Conservation (phyloP, 768 basidiomycete genomes). For the Coprinellus micaceus region DNA sequence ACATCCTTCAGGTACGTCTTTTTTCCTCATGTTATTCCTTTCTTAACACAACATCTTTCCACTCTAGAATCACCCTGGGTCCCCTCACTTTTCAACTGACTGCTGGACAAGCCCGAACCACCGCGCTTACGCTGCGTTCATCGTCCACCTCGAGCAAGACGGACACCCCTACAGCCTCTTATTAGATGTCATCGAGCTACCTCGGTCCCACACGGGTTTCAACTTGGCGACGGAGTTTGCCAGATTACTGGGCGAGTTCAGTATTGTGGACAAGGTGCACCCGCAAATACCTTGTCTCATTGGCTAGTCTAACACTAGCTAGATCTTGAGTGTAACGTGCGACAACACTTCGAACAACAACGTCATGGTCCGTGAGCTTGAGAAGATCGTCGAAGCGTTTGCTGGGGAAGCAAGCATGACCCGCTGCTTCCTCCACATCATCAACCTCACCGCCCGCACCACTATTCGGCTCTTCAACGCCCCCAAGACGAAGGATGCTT, state of each 20-base stretch:
- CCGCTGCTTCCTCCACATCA: no score
- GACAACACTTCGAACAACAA: conserved; percentile 33
- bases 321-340: no score
- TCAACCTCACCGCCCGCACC: no score
- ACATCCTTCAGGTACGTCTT: neutral
- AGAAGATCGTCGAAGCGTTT: conserved; percentile 15
- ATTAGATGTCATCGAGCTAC: conserved; percentile 37
- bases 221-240: conserved; percentile 32
- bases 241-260: conserved; percentile 20
- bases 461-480: conserved; percentile 32
- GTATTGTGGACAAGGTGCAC: neutral
- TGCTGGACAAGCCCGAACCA: conserved; percentile 38
- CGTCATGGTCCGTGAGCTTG: conserved; percentile 27
- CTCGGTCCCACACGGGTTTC: conserved; percentile 27
- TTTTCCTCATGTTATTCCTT: neutral
- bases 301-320: conserved; percentile 25
- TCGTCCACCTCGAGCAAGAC: conserved; percentile 29
- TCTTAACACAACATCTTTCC: neutral
- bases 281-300: neutral
- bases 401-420: conserved; percentile 21
- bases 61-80: neutral
- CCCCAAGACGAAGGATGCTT: conserved; percentile 8
- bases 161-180: conserved; percentile 24
- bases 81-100: conserved; percentile 20
- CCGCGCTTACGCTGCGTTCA: conserved; percentile 26